Evolutionary conservation across 768 basidiomycete genomes (phyloP).

Genomic region (Trametes cingulata): DNA sequence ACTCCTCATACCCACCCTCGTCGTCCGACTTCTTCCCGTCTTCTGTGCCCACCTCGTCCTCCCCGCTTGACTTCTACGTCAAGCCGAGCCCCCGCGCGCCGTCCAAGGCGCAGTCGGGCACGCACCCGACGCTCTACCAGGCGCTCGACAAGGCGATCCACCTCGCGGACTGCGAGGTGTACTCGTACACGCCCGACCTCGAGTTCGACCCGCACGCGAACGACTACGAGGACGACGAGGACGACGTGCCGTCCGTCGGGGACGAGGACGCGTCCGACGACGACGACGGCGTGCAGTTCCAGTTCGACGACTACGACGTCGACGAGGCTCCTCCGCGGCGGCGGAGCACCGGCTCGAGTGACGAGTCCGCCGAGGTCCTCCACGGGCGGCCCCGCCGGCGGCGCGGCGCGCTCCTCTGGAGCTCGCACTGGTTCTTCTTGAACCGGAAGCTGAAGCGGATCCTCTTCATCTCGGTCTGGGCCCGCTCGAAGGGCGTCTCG

Average conservation of each 20-base stretch:
- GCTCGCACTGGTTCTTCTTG: constrained; percentile 95
- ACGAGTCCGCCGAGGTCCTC: constrained; percentile 28
- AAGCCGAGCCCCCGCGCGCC: constrained; percentile 64
- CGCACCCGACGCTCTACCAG: constrained; percentile 86
- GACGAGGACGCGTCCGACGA: constrained; percentile 66
- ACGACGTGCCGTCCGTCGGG: constrained; percentile 63
- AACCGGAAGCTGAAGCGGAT: constrained; percentile 92
- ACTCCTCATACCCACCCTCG: constrained; percentile 83
- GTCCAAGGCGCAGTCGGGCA: constrained; percentile 74
- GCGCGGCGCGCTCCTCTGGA: constrained; percentile 87
- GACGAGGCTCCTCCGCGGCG: constrained; percentile 47
- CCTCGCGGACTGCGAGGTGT: constrained; percentile 91
- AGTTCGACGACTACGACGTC: constrained; percentile 79
- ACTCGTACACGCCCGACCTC: constrained; percentile 89
- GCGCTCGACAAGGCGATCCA: constrained; percentile 89
- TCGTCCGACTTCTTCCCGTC: constrained; percentile 73
- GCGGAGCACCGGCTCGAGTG: constrained; percentile 31
- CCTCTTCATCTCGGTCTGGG: constrained; percentile 91
- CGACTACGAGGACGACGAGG: constrained; percentile 78
- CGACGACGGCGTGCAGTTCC: constrained; percentile 66
- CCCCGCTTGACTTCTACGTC: constrained; percentile 58
- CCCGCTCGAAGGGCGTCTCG: constrained; percentile 63
- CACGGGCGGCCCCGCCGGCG: constrained; percentile 50
- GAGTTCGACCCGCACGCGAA: constrained; percentile 93
- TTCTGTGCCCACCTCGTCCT: constrained; percentile 70